These are phyloP conservation scores for Cladorrhinum sp. DNA, from an alignment of 2,329 filamentous ascomycete species.

Conservation along the genomic window DNA sequence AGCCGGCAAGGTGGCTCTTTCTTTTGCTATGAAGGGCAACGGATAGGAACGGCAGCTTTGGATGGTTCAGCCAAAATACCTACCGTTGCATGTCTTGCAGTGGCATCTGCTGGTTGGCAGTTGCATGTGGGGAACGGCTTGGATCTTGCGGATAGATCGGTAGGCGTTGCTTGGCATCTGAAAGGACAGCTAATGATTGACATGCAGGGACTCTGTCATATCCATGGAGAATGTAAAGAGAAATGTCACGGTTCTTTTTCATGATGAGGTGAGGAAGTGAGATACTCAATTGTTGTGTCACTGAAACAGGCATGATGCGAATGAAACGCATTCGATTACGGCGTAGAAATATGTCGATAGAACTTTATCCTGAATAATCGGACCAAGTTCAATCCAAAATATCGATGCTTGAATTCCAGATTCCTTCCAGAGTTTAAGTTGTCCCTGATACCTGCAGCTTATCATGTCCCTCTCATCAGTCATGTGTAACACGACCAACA, in stretches of 20 bases:
- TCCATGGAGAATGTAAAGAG: neutral
- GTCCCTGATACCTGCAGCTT: neutral
- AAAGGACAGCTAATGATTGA: conserved; percentile 16
- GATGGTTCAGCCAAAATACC: neutral
- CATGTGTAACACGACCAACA: neutral
- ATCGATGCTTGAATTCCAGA: too few relatives aligned
- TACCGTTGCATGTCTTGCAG: neutral
- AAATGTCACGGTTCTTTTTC: neutral
- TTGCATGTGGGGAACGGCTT: neutral
- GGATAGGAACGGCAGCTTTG: neutral
- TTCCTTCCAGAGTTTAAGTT: too few relatives aligned
- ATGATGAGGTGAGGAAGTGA: neutral
- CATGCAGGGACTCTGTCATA: neutral
- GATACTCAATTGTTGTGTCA: neutral
- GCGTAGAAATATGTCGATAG: neutral
- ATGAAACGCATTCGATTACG: neutral
- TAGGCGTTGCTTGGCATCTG: conserved; percentile 5
- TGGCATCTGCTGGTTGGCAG: neutral
- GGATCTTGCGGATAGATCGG: neutral
- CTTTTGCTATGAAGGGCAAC: neutral
- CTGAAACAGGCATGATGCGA: neutral
- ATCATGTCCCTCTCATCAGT: neutral
- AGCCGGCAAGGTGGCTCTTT: conserved; percentile 9
- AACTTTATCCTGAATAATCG: too few relatives aligned
- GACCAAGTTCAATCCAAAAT: too few relatives aligned